Conservation (phyloP, 208 protist species). For the Polymyxa betae region DNA sequence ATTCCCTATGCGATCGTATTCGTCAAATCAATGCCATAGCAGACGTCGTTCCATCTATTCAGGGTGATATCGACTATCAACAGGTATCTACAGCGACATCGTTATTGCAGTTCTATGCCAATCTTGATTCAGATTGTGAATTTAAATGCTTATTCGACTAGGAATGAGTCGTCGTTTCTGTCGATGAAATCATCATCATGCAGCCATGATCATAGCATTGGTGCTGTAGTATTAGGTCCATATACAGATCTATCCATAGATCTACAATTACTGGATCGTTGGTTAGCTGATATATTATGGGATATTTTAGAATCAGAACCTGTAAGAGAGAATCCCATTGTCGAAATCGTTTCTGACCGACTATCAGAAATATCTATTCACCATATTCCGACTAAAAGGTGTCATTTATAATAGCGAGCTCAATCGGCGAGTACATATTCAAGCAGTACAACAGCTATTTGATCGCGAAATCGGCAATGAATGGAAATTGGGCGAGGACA, state of each 20-base stretch:
- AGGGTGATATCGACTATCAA: background rate
- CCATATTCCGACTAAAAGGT: slow-evolving; percentile 12
- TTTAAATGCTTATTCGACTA: background rate
- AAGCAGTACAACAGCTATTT: slow-evolving; percentile 27
- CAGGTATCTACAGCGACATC: background rate
- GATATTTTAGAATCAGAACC: background rate
- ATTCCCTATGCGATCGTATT: background rate
- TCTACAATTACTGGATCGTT: background rate
- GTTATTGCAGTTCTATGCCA: too few relatives aligned
- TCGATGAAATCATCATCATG: background rate
- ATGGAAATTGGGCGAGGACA: background rate
- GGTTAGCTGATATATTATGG: background rate
- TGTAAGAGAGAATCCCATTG: background rate
- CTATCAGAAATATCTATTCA: background rate
- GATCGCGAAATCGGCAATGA: background rate
- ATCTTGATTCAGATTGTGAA: background rate
- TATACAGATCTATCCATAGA: background rate
- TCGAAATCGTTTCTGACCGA: background rate
- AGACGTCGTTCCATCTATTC: background rate
- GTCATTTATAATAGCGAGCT: background rate
- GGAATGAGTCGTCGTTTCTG: background rate
- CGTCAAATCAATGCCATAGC: background rate
- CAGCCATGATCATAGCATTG: slow-evolving; percentile 1
- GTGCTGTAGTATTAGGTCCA: slow-evolving; percentile 14
- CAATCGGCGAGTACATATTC: background rate